A percentile compares a stretch with the other conserved stretches of the same genome.
Conservation (phyloP, 148 eudicot species). For the Selenicereus undatus region DNA sequence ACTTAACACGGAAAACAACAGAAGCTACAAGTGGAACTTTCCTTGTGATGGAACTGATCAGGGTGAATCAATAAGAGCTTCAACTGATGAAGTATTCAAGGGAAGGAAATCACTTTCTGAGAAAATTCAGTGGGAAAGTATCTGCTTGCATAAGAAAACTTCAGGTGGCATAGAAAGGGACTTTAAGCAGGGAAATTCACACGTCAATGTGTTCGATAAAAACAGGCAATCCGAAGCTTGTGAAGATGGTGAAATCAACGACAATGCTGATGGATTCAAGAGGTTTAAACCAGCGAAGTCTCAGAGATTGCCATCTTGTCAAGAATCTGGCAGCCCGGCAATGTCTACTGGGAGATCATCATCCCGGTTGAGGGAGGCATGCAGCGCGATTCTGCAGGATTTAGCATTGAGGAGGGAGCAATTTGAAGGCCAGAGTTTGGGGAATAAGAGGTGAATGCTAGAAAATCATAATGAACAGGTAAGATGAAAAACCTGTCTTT, state of each 20-base stretch:
- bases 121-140: constrained; percentile 49
- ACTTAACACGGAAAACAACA: constrained; percentile 54
- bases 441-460: constrained; percentile 22
- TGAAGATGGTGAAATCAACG: background rate
- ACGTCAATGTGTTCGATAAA: constrained; percentile 26
- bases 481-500: background rate
- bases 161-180: constrained; percentile 69
- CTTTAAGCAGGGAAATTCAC: constrained; percentile 28
- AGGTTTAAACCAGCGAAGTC: background rate
- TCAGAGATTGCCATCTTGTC: constrained; percentile 12
- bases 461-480: background rate
- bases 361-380: constrained; percentile 34
- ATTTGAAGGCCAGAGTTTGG: constrained; percentile 16
- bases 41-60: constrained; percentile 32
- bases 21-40: constrained; percentile 51
- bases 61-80: constrained; percentile 45
- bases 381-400: constrained; percentile 32
- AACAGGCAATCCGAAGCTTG: constrained; percentile 13
- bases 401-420: constrained; percentile 28
- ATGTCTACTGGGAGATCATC: constrained; percentile 18
- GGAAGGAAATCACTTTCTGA: constrained; percentile 62
- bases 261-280: background rate
- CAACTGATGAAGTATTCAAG: constrained; percentile 49
- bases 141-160: constrained; percentile 47
- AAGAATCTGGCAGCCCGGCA: constrained; percentile 30